A percentile compares a stretch with the other conserved stretches of the same genome.
These are phyloP conservation scores for Cytidiella melzeri DNA, from an alignment of 768 basidiomycete genomes.

Conservation along the genomic window DNA sequence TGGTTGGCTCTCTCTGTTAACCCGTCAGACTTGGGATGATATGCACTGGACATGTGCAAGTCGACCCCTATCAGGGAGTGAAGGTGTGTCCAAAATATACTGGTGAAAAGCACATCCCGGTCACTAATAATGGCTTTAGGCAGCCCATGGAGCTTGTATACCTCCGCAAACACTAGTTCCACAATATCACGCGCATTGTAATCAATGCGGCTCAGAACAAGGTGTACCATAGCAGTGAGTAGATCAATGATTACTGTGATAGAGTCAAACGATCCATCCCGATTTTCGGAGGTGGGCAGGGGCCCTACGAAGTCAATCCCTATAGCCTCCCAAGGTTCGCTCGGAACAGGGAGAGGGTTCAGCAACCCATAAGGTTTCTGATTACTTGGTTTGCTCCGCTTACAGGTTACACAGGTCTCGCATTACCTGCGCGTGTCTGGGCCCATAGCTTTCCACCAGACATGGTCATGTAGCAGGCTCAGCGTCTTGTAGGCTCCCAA, in stretches of 20 bases:
- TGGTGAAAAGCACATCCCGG: too few species aligned
- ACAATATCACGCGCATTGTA: constrained; percentile 31
- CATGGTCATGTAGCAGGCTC: constrained; percentile 28
- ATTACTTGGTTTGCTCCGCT: too few species aligned
- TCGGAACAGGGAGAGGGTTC: too few species aligned
- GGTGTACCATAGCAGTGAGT: constrained; percentile 19
- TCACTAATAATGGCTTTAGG: constrained; percentile 33
- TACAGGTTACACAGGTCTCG: constrained; percentile 19
- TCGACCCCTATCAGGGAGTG: constrained; percentile 25
- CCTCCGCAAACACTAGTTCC: constrained; percentile 27
- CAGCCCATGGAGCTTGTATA: constrained; percentile 35
- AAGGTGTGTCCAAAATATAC: constrained; percentile 34
- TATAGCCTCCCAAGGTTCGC: constrained; percentile 21
- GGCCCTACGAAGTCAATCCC: constrained; percentile 25
- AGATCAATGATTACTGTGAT: constrained; percentile 23
- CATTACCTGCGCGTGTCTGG: constrained; percentile 24
- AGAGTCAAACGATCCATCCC: too few species aligned
- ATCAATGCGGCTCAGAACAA: constrained; percentile 24
- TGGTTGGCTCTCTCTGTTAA: constrained; percentile 33
- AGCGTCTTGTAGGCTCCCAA: too few species aligned
- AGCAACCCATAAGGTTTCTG: too few species aligned
- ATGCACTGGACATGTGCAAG: constrained; percentile 32
- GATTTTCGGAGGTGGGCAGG: too few species aligned
- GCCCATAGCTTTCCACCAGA: constrained; percentile 37
- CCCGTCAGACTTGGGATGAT: too few species aligned